Conservation (phyloP, 129 eudicot species). For the Solidago caesia region DNA sequence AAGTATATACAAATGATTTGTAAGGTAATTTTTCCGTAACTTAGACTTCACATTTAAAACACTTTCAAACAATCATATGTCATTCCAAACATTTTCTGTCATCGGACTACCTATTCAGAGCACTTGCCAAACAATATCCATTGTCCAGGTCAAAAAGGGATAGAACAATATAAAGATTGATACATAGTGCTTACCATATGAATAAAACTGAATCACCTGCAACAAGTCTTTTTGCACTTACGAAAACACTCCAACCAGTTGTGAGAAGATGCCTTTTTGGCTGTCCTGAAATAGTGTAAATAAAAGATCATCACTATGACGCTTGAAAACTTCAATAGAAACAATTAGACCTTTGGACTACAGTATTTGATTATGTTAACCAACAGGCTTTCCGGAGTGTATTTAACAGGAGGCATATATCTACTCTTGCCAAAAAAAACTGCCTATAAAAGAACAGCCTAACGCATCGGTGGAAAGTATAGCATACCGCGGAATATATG, state of each 20-base stretch:
- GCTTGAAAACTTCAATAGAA: background rate
- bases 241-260: slow-evolving; percentile 96
- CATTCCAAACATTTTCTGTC: too few species aligned
- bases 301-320: slow-evolving; percentile 3
- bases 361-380: background rate
- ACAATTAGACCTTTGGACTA: background rate
- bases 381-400: background rate
- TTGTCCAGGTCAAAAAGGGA: background rate
- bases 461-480: background rate
- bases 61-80: too few species aligned
- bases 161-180: background rate
- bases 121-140: too few species aligned
- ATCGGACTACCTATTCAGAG: too few species aligned
- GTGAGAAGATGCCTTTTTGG: slow-evolving; percentile 95
- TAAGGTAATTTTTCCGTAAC: too few species aligned
- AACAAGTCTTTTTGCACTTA: slow-evolving; percentile 89
- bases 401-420: background rate
- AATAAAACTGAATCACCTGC: slow-evolving; percentile 92
- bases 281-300: slow-evolving; percentile 59
- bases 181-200: slow-evolving; percentile 59
- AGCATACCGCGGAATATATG: slow-evolving; percentile 84
- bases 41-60: too few species aligned
- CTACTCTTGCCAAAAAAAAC: background rate
- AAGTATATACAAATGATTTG: too few species aligned
- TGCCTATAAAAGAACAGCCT: background rate